A percentile compares a stretch with the other conserved stretches of the same genome.
Conservation (phyloP, 2,329 filamentous ascomycete genomes). For the Paecilomyces sp. region DNA sequence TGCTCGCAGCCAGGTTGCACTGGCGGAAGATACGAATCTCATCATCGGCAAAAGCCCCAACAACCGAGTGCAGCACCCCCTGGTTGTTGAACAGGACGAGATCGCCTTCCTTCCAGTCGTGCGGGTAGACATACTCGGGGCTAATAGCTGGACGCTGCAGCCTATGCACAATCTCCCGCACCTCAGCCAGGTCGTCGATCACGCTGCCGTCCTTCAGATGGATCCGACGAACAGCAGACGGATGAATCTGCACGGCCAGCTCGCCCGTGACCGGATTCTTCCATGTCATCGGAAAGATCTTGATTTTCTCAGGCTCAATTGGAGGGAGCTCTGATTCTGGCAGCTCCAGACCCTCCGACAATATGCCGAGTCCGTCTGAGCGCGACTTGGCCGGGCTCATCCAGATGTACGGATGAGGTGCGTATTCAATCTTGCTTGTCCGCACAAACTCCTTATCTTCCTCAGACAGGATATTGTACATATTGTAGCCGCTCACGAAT, state of each 20-base stretch:
- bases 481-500: conserved; percentile 64
- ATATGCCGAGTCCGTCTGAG: conserved; percentile 63
- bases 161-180: conserved; percentile 63
- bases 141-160: conserved; percentile 67
- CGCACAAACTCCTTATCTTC: conserved; percentile 62
- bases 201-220: conserved; percentile 60
- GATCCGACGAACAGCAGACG: conserved; percentile 62
- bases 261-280: conserved; percentile 64
- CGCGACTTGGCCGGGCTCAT: conserved; percentile 63
- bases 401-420: conserved; percentile 75
- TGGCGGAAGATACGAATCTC: conserved; percentile 70
- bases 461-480: conserved; percentile 60
- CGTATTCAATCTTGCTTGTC: conserved; percentile 64
- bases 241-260: conserved; percentile 67
- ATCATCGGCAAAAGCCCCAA: conserved; percentile 65
- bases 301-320: conserved; percentile 59
- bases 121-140: conserved; percentile 60
- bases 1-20: conserved; percentile 61
- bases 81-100: conserved; percentile 73
- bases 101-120: conserved; percentile 72
- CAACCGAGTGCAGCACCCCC: conserved; percentile 66
- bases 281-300: conserved; percentile 71
- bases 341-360: conserved; percentile 60
- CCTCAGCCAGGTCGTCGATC: conserved; percentile 60
- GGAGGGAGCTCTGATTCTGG: conserved; percentile 53